Conservation (phyloP, 2,329 filamentous ascomycete species). For the Juglanconis sp. region DNA sequence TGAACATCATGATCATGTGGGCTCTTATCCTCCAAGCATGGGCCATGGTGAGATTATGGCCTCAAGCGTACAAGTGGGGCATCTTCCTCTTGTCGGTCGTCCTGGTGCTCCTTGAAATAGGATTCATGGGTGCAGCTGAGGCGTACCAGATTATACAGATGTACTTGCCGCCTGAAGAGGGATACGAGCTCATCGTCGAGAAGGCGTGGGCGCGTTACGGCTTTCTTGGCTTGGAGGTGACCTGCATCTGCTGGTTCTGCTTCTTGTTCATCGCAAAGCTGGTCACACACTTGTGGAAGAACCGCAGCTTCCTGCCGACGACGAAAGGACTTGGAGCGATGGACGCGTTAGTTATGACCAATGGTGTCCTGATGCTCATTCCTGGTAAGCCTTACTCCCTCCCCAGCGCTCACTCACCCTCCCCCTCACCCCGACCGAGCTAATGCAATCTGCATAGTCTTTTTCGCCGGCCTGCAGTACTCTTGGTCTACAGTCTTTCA, state of each 20-base stretch:
- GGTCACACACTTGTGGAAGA: conserved; percentile 43
- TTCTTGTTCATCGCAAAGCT: conserved; percentile 53
- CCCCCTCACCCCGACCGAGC: neutral
- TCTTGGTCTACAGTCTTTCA: conserved; percentile 42
- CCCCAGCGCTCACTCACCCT: neutral
- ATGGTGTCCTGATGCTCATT: conserved; percentile 53
- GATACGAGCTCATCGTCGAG: neutral
- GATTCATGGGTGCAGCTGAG: conserved; percentile 32
- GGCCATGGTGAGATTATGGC: conserved; percentile 51
- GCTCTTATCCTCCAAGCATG: conserved; percentile 52
- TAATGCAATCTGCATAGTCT: conserved; percentile 31
- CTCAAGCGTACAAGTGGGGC: conserved; percentile 29
- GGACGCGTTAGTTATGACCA: conserved; percentile 54
- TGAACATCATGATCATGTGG: conserved; percentile 43
- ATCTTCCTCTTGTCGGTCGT: conserved; percentile 29
- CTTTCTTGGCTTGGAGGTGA: conserved; percentile 29
- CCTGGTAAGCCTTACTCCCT: conserved; percentile 42
- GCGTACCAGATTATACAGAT: conserved; percentile 35
- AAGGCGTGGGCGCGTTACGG: conserved; percentile 37
- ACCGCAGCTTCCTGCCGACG: conserved; percentile 44
- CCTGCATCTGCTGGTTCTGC: conserved; percentile 47
- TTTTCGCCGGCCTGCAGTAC: conserved; percentile 50
- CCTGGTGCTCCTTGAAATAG: conserved; percentile 28
- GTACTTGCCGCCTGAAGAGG: conserved; percentile 18
- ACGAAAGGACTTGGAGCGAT: conserved; percentile 44